Conservation (phyloP, 257 asterid species). For the Petunia secreta region DNA sequence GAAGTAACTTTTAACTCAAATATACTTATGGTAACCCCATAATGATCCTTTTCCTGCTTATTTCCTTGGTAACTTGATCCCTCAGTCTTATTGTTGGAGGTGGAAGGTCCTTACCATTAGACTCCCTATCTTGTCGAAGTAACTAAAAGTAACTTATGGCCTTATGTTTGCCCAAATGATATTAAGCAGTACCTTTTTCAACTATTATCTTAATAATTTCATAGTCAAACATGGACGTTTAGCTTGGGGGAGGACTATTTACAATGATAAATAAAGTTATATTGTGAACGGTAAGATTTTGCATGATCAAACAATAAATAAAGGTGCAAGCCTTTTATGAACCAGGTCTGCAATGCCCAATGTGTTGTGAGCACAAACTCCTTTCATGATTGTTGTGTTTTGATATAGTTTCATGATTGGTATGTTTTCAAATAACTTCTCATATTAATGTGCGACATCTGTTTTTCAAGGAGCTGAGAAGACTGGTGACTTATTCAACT, state of each 20-base stretch:
- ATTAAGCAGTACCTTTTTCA: background rate
- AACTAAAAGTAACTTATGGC: background rate
- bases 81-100: background rate
- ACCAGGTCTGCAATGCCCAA: background rate
- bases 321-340: background rate
- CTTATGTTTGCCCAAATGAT: background rate
- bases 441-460: slow-evolving; percentile 20
- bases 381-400: background rate
- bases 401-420: background rate
- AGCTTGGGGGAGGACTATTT: background rate
- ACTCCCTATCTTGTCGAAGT: background rate
- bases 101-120: background rate
- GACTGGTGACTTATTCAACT: slow-evolving; percentile 83
- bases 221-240: background rate
- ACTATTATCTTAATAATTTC: background rate
- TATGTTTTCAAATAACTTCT: background rate
- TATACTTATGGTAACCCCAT: background rate
- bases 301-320: slow-evolving; percentile 1
- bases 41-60: slow-evolving; percentile 3
- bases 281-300: background rate
- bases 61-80: background rate
- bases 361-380: slow-evolving; percentile 16
- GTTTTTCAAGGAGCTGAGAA: slow-evolving; percentile 69
- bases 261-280: background rate
- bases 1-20: background rate